Evolutionary conservation across 768 basidiomycete genomes (phyloP).

Genomic region (Dendrothele bispora): DNA sequence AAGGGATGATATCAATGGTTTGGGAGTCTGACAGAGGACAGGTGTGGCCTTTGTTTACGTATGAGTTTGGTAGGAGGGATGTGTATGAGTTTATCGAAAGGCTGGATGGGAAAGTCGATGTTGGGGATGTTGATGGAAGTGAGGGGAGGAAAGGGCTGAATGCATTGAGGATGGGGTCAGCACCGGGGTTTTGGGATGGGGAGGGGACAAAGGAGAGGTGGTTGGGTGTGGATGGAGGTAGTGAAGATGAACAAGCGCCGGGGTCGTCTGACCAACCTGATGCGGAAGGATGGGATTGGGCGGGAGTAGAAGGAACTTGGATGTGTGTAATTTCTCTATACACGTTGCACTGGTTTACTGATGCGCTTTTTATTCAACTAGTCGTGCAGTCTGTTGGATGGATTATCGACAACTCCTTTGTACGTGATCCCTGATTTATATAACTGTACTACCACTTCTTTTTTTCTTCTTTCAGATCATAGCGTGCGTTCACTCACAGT

Average conservation of each 20-base stretch:
- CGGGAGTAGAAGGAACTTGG: constrained; percentile 54
- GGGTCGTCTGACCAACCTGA: neutral
- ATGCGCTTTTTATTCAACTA: constrained; percentile 17
- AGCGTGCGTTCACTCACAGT: neutral
- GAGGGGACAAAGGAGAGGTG: constrained; percentile 13
- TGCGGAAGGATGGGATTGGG: constrained; percentile 57
- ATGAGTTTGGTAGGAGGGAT: neutral
- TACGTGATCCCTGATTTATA: constrained; percentile 33
- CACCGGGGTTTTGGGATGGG: constrained; percentile 39
- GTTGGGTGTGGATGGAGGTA: constrained; percentile 9
- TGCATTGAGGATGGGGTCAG: constrained; percentile 38
- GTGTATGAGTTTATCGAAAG: no score
- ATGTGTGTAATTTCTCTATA: constrained; percentile 36
- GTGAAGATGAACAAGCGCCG: neutral
- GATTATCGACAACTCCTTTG: constrained; percentile 55
- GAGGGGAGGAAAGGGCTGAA: constrained; percentile 18
- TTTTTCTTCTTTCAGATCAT: neutral
- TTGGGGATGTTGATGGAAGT: neutral
- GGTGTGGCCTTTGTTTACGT: constrained; percentile 7
- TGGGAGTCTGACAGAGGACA: no score
- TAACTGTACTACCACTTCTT: no score
- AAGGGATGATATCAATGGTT: no score
- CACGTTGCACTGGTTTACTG: neutral
- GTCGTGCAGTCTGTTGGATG: constrained; percentile 59
- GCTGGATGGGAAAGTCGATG: no score